Evolutionary conservation across 2,329 filamentous ascomycete genomes (phyloP).

Genomic region (Elsinoe australis): DNA sequence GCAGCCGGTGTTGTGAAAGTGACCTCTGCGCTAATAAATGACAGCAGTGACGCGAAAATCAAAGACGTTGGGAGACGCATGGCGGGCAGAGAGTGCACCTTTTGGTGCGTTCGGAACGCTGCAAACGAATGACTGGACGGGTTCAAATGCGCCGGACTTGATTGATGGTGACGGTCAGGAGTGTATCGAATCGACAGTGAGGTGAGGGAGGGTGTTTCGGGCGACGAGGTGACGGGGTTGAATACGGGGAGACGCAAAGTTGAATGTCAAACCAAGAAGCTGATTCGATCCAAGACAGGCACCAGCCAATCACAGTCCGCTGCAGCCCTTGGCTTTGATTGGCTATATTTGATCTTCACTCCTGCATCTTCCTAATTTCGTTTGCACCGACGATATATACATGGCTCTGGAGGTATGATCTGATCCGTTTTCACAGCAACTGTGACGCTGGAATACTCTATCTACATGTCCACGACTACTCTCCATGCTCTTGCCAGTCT

Average conservation of each 20-base stretch:
- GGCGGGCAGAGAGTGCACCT: slow-evolving; percentile 11
- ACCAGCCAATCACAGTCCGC: slow-evolving; percentile 1
- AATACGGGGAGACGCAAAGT: slow-evolving; percentile 4
- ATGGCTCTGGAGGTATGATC: too few relatives aligned
- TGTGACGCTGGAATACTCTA: too few relatives aligned
- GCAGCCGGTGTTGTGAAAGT: slow-evolving; percentile 47
- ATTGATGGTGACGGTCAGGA: too few relatives aligned
- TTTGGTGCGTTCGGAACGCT: neutral
- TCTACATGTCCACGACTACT: too few relatives aligned
- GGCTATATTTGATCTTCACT: slow-evolving; percentile 2
- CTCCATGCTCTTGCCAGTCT: neutral
- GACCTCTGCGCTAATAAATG: slow-evolving; percentile 45
- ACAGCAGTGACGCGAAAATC: slow-evolving; percentile 33
- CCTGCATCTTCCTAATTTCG: neutral
- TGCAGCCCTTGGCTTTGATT: slow-evolving; percentile 6
- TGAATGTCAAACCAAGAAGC: slow-evolving; percentile 12
- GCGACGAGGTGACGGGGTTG: too few relatives aligned
- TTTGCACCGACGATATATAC: neutral
- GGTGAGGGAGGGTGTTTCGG: too few relatives aligned
- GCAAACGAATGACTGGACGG: neutral
- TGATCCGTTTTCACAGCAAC: too few relatives aligned
- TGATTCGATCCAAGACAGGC: slow-evolving; percentile 2
- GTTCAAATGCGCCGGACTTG: too few relatives aligned
- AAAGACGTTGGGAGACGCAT: slow-evolving; percentile 28
- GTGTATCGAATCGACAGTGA: too few relatives aligned